Evolutionary conservation across 2,329 filamentous ascomycete genomes (phyloP).

Genomic region (Raffaelea ambrosiae): DNA sequence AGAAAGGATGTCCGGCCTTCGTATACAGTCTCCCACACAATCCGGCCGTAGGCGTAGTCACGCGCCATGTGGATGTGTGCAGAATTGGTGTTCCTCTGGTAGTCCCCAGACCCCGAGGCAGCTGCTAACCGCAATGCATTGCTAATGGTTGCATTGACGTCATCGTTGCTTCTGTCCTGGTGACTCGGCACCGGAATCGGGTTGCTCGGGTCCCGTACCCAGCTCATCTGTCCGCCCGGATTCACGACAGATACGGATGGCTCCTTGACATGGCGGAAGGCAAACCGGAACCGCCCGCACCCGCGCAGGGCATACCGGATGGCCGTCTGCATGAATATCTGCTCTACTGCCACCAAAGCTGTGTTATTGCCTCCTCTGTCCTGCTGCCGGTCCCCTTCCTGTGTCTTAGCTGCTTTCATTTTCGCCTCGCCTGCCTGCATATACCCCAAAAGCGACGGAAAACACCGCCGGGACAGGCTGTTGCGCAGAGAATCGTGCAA

Average conservation of each 20-base stretch:
- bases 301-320: conserved; percentile 3
- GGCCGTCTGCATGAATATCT: conserved; percentile 6
- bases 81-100: no score
- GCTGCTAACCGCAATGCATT: no score
- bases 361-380: no score
- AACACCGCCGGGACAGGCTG: conserved; percentile 6
- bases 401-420: no score
- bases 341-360: background rate
- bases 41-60: conserved; percentile 7
- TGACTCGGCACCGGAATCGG: no score
- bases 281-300: conserved; percentile 6
- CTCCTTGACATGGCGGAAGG: conserved; percentile 4
- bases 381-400: no score
- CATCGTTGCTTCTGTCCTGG: no score
- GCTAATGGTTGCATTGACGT: no score
- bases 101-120: background rate
- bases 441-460: conserved; percentile 10
- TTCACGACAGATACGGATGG: background rate
- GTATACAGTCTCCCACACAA: conserved; percentile 9
- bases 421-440: no score
- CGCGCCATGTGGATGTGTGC: no score
- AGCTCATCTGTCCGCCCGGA: background rate
- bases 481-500: conserved; percentile 3
- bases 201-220: no score
- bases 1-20: conserved; percentile 4